Base-by-base conservation (phyloP, 1,284 basidiomycete species). In the Anthracocystis walkeri region DNA sequence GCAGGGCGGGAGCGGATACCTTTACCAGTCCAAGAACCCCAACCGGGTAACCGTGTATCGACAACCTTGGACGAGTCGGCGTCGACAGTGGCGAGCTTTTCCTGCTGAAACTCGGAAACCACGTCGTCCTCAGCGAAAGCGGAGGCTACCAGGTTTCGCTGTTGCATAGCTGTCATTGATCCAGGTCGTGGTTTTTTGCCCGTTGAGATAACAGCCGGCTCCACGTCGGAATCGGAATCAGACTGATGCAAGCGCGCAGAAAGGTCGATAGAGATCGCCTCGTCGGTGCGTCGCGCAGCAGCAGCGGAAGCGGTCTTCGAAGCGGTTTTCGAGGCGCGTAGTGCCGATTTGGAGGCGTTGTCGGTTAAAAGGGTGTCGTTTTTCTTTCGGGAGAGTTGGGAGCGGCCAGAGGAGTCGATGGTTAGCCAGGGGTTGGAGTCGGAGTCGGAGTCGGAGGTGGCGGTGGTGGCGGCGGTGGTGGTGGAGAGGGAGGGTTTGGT, bases 71-170 rank as follows among this genome's bases (percentile, higher is more conserved):
- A 93, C 2, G 94, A 94, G 81, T 98, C 95, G 16, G 89, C 89
- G 48, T 92, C 91, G 16, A 93, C 90, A 84, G 92, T 91, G 44
- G 89, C 88, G 41, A n/a, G n/a, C 89, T 88, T 85, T 98, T 98
- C 58, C 91, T 90, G 66, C 91, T 91, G 56, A 90, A 99, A 99
- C 58, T 93, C 91, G 84, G 92, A 90, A 0, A 96, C 91, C 12
- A 98, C 96, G 81, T 97, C 93, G 85, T 99, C 96, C 1, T 93
- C 94, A 0, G 96, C 96, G 87, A 99, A 99, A 0, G 96, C 97
- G 67, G 91, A 90, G 0, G 94, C 92, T 8, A 99, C 95, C 5
- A 99, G 88, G 74, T 97, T 92, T 25, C 92, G 89, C 84, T 97
- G 94, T 83, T 92, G 53, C 2, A 79, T 12, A 6, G 68, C 70